A percentile compares a stretch with the other conserved stretches of the same genome.
These are phyloP conservation scores for Leptodontidium sp. DNA, from an alignment of 2,329 filamentous ascomycete species.

Conservation along the genomic window DNA sequence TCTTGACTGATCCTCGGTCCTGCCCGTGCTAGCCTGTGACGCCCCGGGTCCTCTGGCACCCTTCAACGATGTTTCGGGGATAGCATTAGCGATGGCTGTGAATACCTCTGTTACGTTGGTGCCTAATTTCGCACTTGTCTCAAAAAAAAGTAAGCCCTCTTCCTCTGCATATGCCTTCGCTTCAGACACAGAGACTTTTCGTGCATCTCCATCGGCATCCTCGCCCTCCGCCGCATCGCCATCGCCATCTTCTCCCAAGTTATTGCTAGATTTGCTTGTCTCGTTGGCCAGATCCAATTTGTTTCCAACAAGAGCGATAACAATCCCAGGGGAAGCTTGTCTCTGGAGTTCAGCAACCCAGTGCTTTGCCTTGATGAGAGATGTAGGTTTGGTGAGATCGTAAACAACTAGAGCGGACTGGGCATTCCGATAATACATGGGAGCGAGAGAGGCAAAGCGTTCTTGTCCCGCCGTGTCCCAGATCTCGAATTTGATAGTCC, in stretches of 20 bases:
- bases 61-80: constrained; percentile 96
- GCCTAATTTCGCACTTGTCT: constrained; percentile 97
- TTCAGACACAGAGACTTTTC: constrained; percentile 91
- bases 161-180: constrained; percentile 94
- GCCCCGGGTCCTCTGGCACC: constrained; percentile 77
- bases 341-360: constrained; percentile 98
- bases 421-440: constrained; percentile 99
- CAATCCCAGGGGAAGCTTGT: constrained; percentile 94
- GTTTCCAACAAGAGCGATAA: constrained; percentile 97
- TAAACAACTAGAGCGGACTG: constrained; percentile 98
- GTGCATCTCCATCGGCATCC: constrained; percentile 74
- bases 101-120: constrained; percentile 96
- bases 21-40: constrained; percentile 60
- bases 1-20: constrained; percentile 72
- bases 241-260: constrained; percentile 57
- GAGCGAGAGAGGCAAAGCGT: constrained; percentile 93
- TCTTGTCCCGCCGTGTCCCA: constrained; percentile 99
- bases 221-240: constrained; percentile 58
- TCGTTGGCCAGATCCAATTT: constrained; percentile 88
- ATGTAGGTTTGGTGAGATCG: constrained; percentile 96
- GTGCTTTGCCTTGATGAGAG: constrained; percentile 95
- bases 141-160: constrained; percentile 93
- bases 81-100: constrained; percentile 96
- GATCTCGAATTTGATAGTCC: constrained; percentile 94
- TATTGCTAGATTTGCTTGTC: constrained; percentile 55